Evolutionary conservation across 2,329 filamentous ascomycete genomes (phyloP).

Genomic region (Neonectria magnoliae): DNA sequence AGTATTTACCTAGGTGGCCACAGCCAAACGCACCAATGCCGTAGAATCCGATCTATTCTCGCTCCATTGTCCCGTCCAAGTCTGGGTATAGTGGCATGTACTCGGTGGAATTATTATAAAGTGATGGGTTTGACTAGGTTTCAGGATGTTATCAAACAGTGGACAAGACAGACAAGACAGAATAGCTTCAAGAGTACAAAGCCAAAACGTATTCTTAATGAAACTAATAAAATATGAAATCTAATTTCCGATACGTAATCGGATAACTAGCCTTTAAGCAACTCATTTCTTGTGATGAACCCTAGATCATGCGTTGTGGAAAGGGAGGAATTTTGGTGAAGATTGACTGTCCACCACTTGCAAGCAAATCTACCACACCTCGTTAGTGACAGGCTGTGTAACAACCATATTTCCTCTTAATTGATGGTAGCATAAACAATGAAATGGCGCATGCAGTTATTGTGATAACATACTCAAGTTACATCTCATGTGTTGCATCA

Average conservation of each 20-base stretch:
- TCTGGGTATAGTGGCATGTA: too few species aligned
- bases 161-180: too few species aligned
- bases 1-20: too few species aligned
- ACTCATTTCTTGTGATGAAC: slow-evolving; percentile 47
- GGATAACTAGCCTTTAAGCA: neutral
- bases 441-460: neutral
- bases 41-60: too few species aligned
- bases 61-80: too few species aligned
- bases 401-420: too few species aligned
- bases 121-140: too few species aligned
- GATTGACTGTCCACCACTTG: slow-evolving; percentile 53
- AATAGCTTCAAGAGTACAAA: too few species aligned
- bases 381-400: neutral
- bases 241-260: neutral
- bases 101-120: too few species aligned
- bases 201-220: neutral
- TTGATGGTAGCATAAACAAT: neutral
- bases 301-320: slow-evolving; percentile 54
- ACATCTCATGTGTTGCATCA: slow-evolving; percentile 39
- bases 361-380: slow-evolving; percentile 42
- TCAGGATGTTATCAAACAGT: too few species aligned
- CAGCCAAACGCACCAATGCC: too few species aligned
- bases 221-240: neutral
- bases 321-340: slow-evolving; percentile 48
- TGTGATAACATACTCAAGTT: slow-evolving; percentile 37